These are phyloP conservation scores for Triticum monococcum DNA, from an alignment of 176 grass and related monocot genomes.

Conservation along the genomic window DNA sequence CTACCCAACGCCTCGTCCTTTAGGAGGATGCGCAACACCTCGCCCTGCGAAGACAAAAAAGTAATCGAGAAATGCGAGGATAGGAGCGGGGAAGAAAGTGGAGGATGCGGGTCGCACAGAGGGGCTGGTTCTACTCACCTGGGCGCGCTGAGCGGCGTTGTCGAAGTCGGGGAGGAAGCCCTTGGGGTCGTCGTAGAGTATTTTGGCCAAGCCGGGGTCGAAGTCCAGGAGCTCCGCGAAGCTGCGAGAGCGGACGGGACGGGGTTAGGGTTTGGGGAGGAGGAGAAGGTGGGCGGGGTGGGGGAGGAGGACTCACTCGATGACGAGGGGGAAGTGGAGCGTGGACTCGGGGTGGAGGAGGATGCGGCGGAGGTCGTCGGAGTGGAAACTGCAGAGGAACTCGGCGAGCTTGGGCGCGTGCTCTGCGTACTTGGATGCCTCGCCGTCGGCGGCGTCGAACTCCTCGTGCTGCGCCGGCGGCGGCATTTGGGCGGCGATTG, in stretches of 20 bases:
- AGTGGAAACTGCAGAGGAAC: slow-evolving; percentile 46
- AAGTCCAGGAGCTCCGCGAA: slow-evolving; percentile 79
- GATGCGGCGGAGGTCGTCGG: slow-evolving; percentile 47
- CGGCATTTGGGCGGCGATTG: slow-evolving; percentile 29
- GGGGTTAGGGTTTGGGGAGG: slow-evolving; percentile 23
- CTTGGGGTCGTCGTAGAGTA: slow-evolving; percentile 45
- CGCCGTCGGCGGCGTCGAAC: neutral
- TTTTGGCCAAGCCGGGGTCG: slow-evolving; percentile 39
- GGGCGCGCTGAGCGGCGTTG: slow-evolving; percentile 33
- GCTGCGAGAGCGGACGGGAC: slow-evolving; percentile 21
- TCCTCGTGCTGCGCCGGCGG: neutral
- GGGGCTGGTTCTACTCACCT: slow-evolving; percentile 33
- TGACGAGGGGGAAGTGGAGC: slow-evolving; percentile 65
- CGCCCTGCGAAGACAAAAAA: slow-evolving; percentile 28
- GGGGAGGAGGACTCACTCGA: slow-evolving; percentile 46
- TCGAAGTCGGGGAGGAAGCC: slow-evolving; percentile 35
- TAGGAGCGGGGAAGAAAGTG: neutral
- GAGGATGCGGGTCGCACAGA: neutral
- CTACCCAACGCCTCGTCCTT: slow-evolving; percentile 22
- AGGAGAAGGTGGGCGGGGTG: neutral
- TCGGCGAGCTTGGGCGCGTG: neutral
- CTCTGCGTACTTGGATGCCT: neutral
- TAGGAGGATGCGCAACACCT: neutral
- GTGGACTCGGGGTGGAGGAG: slow-evolving; percentile 48
- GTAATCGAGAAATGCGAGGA: neutral